Evolutionary conservation across 2,329 filamentous ascomycete species (phyloP).

Genomic region (Tolypocladium sp.): DNA sequence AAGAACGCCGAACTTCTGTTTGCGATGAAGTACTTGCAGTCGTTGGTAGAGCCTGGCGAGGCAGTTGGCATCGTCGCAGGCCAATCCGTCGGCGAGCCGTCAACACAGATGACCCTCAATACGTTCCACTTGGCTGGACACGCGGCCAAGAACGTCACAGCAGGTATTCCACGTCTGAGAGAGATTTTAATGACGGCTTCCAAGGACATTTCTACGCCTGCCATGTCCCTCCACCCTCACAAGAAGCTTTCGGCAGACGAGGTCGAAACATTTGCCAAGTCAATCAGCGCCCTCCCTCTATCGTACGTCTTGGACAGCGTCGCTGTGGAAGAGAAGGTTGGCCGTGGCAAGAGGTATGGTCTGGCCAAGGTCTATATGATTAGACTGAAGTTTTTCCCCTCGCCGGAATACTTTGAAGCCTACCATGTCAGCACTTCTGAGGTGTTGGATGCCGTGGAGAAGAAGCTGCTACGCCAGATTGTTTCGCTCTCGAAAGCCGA

Average conservation of each 20-base stretch:
- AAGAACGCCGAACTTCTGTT: slow-evolving; percentile 78
- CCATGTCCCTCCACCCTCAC: slow-evolving; percentile 79
- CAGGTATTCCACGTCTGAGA: slow-evolving; percentile 92
- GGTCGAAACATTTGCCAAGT: slow-evolving; percentile 77
- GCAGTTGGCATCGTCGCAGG: slow-evolving; percentile 94
- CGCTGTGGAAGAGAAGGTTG: slow-evolving; percentile 69
- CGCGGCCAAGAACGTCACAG: slow-evolving; percentile 95
- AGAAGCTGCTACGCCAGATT: slow-evolving; percentile 65
- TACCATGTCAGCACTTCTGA: slow-evolving; percentile 77
- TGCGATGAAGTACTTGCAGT: slow-evolving; percentile 86
- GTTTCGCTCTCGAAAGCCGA: slow-evolving; percentile 64
- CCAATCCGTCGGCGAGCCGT: slow-evolving; percentile 93
- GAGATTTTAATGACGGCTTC: slow-evolving; percentile 99
- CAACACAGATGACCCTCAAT: slow-evolving; percentile 98
- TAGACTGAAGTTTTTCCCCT: slow-evolving; percentile 73
- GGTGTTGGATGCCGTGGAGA: slow-evolving; percentile 71
- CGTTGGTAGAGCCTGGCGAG: slow-evolving; percentile 88
- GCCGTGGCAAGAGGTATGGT: slow-evolving; percentile 55
- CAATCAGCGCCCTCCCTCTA: slow-evolving; percentile 77
- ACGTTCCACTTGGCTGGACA: slow-evolving; percentile 99
- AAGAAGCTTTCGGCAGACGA: slow-evolving; percentile 60
- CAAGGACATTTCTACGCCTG: slow-evolving; percentile 77
- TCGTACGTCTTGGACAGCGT: slow-evolving; percentile 77
- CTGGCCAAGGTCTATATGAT: slow-evolving; percentile 82
- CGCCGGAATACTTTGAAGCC: slow-evolving; percentile 71